Evolutionary conservation across 108 stramenopile species (phyloP).

Genomic region (Nitzschia sp.): DNA sequence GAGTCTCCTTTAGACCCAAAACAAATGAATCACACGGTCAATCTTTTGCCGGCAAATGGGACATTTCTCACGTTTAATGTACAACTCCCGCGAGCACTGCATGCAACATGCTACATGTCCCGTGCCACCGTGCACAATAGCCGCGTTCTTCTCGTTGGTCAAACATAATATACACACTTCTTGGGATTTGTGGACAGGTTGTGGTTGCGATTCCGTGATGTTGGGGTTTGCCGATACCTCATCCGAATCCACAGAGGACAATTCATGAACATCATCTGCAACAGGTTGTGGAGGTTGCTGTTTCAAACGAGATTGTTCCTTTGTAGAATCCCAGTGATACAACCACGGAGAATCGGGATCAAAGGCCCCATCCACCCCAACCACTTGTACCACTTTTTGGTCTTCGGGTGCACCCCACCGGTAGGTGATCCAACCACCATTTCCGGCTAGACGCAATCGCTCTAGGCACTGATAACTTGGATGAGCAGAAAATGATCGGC

Average conservation of each 20-base stretch:
- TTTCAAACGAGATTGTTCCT: background rate
- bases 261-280: constrained; percentile 11
- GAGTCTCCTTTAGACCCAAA: constrained; percentile 56
- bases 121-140: constrained; percentile 90
- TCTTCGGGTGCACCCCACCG: constrained; percentile 55
- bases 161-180: constrained; percentile 76
- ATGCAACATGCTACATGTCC: constrained; percentile 92
- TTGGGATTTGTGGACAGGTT: constrained; percentile 9
- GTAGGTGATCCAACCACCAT: constrained; percentile 79
- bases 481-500: constrained; percentile 72
- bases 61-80: constrained; percentile 76
- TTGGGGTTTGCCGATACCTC: constrained; percentile 3
- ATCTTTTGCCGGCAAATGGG: constrained; percentile 75
- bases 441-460: constrained; percentile 75
- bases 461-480: constrained; percentile 77
- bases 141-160: constrained; percentile 73
- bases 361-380: constrained; percentile 50
- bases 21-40: constrained; percentile 79
- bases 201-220: constrained; percentile 4
- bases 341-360: constrained; percentile 58
- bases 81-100: constrained; percentile 81
- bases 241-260: constrained; percentile 34
- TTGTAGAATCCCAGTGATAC: constrained; percentile 53
- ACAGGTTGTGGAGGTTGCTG: background rate
- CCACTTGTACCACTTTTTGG: constrained; percentile 52